Evolutionary conservation across 495 filamentous ascomycete genomes (phyloP).

Genomic region (Venustampulla echinocandica): DNA sequence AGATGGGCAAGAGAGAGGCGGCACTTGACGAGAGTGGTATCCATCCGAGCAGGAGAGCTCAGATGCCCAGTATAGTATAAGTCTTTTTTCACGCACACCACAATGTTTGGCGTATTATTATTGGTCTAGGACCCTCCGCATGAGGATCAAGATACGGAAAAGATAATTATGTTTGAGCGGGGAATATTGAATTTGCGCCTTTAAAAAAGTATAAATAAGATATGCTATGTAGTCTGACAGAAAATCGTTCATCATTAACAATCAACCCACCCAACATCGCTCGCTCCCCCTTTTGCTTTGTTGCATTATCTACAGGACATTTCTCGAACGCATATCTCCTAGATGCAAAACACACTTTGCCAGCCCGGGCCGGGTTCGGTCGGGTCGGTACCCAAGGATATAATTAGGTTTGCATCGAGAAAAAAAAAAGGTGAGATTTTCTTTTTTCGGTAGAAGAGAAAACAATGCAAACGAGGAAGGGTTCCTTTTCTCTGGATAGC

Average conservation of each 20-base stretch:
- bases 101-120: no score
- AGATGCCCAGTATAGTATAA: slow-evolving; percentile 26
- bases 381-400: no score
- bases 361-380: no score
- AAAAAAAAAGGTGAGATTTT: no score
- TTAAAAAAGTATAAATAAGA: background rate
- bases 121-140: no score
- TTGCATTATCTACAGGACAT: slow-evolving; percentile 25
- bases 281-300: background rate
- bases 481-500: no score
- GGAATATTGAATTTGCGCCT: no score
- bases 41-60: slow-evolving; percentile 51
- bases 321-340: slow-evolving; percentile 3
- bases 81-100: background rate
- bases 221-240: no score
- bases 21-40: slow-evolving; percentile 33
- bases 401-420: slow-evolving; percentile 2
- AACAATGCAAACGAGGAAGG: no score
- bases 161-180: no score
- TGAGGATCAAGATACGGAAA: no score
- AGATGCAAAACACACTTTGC: slow-evolving; percentile 3
- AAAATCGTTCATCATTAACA: no score
- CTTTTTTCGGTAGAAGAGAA: slow-evolving; percentile 8
- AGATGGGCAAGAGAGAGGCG: slow-evolving; percentile 29
- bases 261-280: background rate